Conservation (phyloP, 352 stramenopile genomes). For the Globisporangium recalcitrans region DNA sequence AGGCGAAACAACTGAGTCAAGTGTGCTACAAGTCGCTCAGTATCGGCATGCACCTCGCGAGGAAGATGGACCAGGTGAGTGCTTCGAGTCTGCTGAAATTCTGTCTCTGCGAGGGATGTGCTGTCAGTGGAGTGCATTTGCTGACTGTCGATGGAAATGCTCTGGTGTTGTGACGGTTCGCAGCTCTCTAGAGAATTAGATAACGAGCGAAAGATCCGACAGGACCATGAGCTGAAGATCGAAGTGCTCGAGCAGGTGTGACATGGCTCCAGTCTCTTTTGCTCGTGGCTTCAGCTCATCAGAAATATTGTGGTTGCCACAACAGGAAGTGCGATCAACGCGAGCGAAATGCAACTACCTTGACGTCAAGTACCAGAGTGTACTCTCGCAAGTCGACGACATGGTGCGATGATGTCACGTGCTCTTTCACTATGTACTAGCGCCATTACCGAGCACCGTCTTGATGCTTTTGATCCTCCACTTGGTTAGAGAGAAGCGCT, state of each 20-base stretch:
- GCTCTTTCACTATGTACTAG: neutral
- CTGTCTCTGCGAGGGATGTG: no score
- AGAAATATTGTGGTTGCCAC: no score
- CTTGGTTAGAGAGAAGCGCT: slow-evolving; percentile 30
- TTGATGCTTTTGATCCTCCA: no score
- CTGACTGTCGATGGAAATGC: no score
- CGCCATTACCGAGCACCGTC: neutral
- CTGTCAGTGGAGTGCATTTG: no score
- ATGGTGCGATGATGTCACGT: slow-evolving; percentile 20
- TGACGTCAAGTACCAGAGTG: slow-evolving; percentile 33
- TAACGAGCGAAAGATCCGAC: slow-evolving; percentile 22
- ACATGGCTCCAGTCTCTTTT: neutral
- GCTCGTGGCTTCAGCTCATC: no score
- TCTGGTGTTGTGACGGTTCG: neutral
- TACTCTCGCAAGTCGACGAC: slow-evolving; percentile 28
- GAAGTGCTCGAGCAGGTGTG: slow-evolving; percentile 25
- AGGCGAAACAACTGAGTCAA: slow-evolving; percentile 18
- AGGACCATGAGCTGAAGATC: slow-evolving; percentile 33
- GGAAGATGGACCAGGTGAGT: slow-evolving; percentile 31
- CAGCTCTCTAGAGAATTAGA: slow-evolving; percentile 30
- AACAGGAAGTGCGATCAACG: slow-evolving; percentile 33
- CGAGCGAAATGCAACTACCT: slow-evolving; percentile 37
- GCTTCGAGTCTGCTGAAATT: no score
- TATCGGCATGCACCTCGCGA: slow-evolving; percentile 26
- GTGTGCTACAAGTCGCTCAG: slow-evolving; percentile 39